Evolutionary conservation across 176 grass and related monocot genomes (phyloP).

Genomic region (Zea luxurians): DNA sequence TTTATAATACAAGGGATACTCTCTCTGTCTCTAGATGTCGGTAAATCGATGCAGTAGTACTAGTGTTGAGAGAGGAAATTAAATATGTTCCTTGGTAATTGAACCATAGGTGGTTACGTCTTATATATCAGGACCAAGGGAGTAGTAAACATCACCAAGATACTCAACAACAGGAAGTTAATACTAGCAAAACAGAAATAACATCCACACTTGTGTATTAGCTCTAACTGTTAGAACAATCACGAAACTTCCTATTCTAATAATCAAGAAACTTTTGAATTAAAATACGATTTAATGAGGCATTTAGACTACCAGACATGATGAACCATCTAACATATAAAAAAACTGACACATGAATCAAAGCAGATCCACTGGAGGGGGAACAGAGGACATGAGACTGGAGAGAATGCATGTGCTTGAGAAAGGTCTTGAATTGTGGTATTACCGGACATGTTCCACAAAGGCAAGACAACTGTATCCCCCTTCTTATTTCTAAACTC

Average conservation of each 20-base stretch:
- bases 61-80: too few relatives aligned
- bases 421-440: constrained; percentile 50
- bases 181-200: constrained; percentile 20
- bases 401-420: constrained; percentile 46
- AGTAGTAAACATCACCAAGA: neutral
- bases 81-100: too few relatives aligned
- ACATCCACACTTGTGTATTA: neutral
- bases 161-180: constrained; percentile 16
- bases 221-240: neutral
- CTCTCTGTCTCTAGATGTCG: too few relatives aligned
- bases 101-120: too few relatives aligned
- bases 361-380: constrained; percentile 44
- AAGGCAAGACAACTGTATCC: constrained; percentile 35
- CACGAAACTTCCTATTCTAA: neutral
- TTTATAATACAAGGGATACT: too few relatives aligned
- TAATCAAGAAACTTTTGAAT: constrained; percentile 1
- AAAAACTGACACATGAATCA: neutral
- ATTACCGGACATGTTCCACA: constrained; percentile 36
- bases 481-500: neutral
- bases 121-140: too few relatives aligned
- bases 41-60: too few relatives aligned
- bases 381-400: constrained; percentile 34
- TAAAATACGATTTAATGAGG: neutral
- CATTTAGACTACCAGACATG: constrained; percentile 1
- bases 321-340: neutral